A percentile compares a stretch with the other conserved stretches of the same genome.
phyloP scores from a whole-genome alignment of 768 basidiomycete genomes.

The Scleroderma citrinum region DNA sequence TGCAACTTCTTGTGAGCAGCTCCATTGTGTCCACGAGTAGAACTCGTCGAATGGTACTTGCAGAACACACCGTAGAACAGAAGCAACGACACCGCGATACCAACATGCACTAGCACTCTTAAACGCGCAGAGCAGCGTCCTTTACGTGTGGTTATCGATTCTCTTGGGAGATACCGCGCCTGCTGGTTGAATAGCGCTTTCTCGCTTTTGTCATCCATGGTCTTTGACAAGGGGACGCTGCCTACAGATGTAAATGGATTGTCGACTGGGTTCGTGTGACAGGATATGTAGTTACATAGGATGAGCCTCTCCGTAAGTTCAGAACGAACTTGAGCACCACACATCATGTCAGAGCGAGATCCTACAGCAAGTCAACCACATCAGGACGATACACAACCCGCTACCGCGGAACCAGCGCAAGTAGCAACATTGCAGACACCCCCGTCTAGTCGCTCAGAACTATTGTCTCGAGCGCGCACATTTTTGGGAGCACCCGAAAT shows the following conservation, averaged over 20 bases:
- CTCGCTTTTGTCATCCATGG: conserved; percentile 14
- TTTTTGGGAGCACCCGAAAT: conserved; percentile 68
- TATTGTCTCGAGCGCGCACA: conserved; percentile 49
- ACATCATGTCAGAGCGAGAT: no score
- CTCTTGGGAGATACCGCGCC: conserved; percentile 6
- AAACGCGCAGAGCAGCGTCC: conserved; percentile 1
- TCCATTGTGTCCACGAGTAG: not conserved
- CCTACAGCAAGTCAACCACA: no score
- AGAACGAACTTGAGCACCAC: no score
- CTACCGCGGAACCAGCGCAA: no score
- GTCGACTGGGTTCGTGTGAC: no score
- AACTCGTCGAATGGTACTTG: not conserved
- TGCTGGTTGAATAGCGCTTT: conserved; percentile 2
- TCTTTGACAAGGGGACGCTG: not conserved
- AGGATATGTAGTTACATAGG: no score
- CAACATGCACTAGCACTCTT: conserved; percentile 4
- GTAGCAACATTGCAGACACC: not conserved
- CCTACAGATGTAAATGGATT: no score
- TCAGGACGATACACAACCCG: no score
- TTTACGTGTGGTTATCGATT: conserved; percentile 1
- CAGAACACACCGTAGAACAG: conserved; percentile 8
- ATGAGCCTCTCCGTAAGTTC: no score
- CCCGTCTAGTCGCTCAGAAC: conserved; percentile 32
- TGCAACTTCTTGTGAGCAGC: conserved; percentile 1
- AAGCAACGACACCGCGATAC: conserved; percentile 4